Base-by-base conservation (phyloP, 2,329 filamentous ascomycete genomes). In the Pleomassaria siparia region DNA sequence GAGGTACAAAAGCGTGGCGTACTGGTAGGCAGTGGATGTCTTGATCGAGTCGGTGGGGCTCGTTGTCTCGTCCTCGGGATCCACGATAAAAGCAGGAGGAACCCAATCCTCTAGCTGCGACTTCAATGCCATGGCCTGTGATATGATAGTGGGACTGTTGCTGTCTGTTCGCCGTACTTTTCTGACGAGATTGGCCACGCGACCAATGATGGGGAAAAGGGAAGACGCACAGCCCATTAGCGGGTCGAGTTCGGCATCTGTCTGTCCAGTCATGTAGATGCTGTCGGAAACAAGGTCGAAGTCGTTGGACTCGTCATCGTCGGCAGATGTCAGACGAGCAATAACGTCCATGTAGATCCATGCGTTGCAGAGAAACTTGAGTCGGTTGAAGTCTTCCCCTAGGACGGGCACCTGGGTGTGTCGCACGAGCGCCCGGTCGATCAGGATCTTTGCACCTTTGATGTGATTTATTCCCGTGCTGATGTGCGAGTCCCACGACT, bases 331-430 rank as follows among this genome's bases (percentile, higher is more conserved):
- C 40, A 89, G 71, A 12, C 85, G 79, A 20, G 85, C 82, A 52
- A 88, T 84, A 22, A 88, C 86, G 62, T 88, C 84, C 79, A 88
- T 85, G 59, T 88, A 89, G 7, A 88, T 77, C 82, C 84, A 88
- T 3, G 82, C 83, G 60, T 87, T 88, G 69, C 83, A 86, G 15
- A 89, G 72, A 56, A 88, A 88, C 46, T 81, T 81, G 20, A 88
- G 71, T 7, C 83, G 73, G 30, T 75, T 71, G 54, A 64, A 62
- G 39, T 70, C 66, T 18, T 68, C 63, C 3, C 76, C 77, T n/a
- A 59, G 62, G 41, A 72, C 58, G 32, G 74, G 70, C 9, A 60
- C 57, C 25, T 64, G 64, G 53, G 71, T 67, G 61, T 80, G 75
- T 56, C 76, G 69, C 46, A 72, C 67, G 20, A 87, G 67, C 4